A percentile compares a stretch with the other conserved stretches of the same genome.
These are phyloP conservation scores for Penicillium cataractarum DNA, from an alignment of 495 filamentous ascomycete genomes.

Conservation along the genomic window DNA sequence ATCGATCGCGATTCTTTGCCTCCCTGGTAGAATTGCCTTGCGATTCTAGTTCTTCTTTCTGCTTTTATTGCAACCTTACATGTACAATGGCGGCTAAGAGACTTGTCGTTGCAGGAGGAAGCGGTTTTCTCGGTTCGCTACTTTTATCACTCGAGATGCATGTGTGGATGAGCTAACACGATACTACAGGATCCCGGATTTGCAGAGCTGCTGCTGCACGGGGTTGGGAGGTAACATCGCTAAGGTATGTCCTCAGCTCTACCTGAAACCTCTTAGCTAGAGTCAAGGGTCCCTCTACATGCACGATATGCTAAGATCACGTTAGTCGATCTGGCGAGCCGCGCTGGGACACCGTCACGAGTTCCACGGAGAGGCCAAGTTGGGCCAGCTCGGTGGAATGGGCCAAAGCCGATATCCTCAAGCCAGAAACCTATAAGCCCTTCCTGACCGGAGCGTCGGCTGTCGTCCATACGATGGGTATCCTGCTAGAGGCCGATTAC, in stretches of 20 bases:
- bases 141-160: not conserved
- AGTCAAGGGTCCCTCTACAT: not conserved
- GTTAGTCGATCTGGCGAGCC: constrained; percentile 85
- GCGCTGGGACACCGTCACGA: constrained; percentile 76
- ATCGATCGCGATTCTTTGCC: constrained; percentile 5
- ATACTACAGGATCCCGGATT: constrained; percentile 71
- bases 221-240: constrained; percentile 86
- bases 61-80: constrained; percentile 50
- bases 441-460: constrained; percentile 74
- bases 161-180: constrained; percentile 20
- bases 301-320: constrained; percentile 12
- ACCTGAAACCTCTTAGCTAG: not conserved
- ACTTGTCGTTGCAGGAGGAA: constrained; percentile 89
- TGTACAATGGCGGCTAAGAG: constrained; percentile 59
- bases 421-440: constrained; percentile 73
- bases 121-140: constrained; percentile 75
- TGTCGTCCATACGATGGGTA: constrained; percentile 92
- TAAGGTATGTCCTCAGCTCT: constrained; percentile 66
- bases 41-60: constrained; percentile 34
- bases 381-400: constrained; percentile 86
- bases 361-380: constrained; percentile 68
- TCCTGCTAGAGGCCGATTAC: constrained; percentile 97
- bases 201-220: constrained; percentile 82
- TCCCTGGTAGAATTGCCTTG: not conserved
- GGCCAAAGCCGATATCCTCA: constrained; percentile 84